Evolutionary conservation across 805 yeast genomes (phyloP).

Genomic region (Jamesozyma hellenica): DNA sequence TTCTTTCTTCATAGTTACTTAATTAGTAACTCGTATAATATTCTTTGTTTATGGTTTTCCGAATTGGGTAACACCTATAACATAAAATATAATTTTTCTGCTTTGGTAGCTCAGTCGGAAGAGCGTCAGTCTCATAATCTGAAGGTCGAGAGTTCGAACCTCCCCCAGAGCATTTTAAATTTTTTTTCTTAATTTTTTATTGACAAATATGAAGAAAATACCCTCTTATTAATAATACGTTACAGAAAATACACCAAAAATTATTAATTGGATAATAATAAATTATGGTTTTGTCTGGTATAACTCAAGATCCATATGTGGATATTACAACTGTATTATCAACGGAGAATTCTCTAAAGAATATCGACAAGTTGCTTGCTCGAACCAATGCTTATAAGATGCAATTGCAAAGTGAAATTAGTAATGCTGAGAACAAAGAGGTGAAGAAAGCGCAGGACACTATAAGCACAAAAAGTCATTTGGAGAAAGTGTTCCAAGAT

Average conservation of each 20-base stretch:
- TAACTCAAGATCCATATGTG: conserved; percentile 42
- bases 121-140: conserved; percentile 51
- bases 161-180: conserved; percentile 37
- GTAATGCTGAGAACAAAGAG: conserved; percentile 16
- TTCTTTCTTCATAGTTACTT: too few species aligned
- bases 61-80: too few species aligned
- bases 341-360: conserved; percentile 40
- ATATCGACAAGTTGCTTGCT: conserved; percentile 40
- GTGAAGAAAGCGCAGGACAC: conserved; percentile 9
- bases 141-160: conserved; percentile 47
- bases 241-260: too few species aligned
- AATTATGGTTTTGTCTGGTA: conserved; percentile 24
- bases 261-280: too few species aligned
- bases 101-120: too few species aligned
- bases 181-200: too few species aligned
- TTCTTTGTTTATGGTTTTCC: too few species aligned
- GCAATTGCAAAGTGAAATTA: conserved; percentile 39
- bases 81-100: too few species aligned
- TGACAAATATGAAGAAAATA: too few species aligned
- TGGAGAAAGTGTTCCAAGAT: conserved; percentile 34
- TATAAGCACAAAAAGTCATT: background rate
- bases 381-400: conserved; percentile 43
- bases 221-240: too few species aligned
- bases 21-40: too few species aligned
- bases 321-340: conserved; percentile 45